Conservation (phyloP, 1,284 basidiomycete species). For the Heterobasidion parviporum region DNA sequence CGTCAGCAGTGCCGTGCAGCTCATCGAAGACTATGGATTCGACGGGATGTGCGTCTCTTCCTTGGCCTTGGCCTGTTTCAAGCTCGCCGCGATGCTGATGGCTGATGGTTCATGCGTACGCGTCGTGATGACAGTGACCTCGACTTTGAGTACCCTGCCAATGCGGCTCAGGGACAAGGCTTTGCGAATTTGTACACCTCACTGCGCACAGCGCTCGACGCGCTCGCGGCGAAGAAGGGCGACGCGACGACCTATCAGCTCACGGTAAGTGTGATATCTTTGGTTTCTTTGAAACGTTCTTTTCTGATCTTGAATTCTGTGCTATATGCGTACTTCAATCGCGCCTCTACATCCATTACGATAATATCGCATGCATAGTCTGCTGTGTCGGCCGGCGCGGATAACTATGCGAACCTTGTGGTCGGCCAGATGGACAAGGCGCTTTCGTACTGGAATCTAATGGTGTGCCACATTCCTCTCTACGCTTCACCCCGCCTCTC, state of each 20-base stretch:
- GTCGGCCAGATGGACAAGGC: conserved; percentile 69
- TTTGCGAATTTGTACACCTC: conserved; percentile 52
- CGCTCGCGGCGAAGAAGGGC: conserved; percentile 44
- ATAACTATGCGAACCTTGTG: conserved; percentile 58
- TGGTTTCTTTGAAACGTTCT: background rate
- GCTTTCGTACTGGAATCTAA: conserved; percentile 85
- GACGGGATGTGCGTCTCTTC: conserved; percentile 62
- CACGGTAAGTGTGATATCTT: conserved; percentile 26
- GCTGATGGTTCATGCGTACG: background rate
- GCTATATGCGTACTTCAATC: too few species aligned
- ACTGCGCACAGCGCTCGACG: conserved; percentile 47
- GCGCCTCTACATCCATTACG: background rate
- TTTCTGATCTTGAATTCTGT: too few species aligned
- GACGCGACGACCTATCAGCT: conserved; percentile 52
- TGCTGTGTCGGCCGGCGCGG: conserved; percentile 55
- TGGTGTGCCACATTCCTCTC: conserved; percentile 40
- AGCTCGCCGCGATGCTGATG: too few species aligned
- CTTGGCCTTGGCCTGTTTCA: background rate
- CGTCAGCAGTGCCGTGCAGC: conserved; percentile 58
- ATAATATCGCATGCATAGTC: conserved; percentile 12
- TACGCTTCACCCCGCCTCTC: too few species aligned
- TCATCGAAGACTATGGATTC: conserved; percentile 83
- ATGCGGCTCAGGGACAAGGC: conserved; percentile 42
- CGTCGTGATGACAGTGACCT: conserved; percentile 38
- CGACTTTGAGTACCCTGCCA: conserved; percentile 61